Base-by-base conservation (phyloP, 768 basidiomycete genomes). In the Tricholoma flavovirens region DNA sequence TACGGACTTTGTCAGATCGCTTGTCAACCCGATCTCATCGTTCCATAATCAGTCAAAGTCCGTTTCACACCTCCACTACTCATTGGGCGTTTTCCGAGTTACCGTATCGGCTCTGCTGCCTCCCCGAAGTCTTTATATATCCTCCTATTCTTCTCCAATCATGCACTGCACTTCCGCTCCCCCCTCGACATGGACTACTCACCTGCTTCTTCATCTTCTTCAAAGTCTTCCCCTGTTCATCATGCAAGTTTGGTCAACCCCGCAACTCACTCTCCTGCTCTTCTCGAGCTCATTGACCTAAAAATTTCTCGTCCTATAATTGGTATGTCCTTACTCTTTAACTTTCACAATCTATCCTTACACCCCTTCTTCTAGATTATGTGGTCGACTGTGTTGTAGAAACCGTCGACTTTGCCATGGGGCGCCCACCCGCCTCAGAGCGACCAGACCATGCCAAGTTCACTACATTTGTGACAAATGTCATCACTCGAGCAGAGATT, bases 331-430 rank as follows among this genome's bases (percentile, higher is more conserved):
- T 4, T n/a, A 14, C 43, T 24, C 30, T 53, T 22, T 26, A 26
- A 19, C n/a, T 33, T 9, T 29, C n/a, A n/a, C n/a, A n/a, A n/a
- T n/a, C 19, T 8, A 12, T 56, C 30, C 17, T 61, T 58, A 45
- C 59, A 57, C 29, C 40, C 49, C 2, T 45, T 43, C 42, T 45
- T 49, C n/a, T 60, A 90, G 88, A 90, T 55, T 84, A 87, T 70
- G 72, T 86, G 55, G 79, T 87, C 12, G 86, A 90, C 68, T 76
- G 70, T 21, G 84, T 89, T 7, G 72, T 79, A 5, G 87, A 90
- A 58, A 84, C 87, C 0, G 88, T 90, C 53, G 86, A 88, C 70
- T 88, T 78, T 64, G 87, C 88, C 12, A 81, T 90, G 71, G 83
- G 84, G n/a, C 79, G 84, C 26, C 76, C 86, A 56, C 56, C 74